Conservation (phyloP, 2,329 filamentous ascomycete species). For the Botrytis elliptica region DNA sequence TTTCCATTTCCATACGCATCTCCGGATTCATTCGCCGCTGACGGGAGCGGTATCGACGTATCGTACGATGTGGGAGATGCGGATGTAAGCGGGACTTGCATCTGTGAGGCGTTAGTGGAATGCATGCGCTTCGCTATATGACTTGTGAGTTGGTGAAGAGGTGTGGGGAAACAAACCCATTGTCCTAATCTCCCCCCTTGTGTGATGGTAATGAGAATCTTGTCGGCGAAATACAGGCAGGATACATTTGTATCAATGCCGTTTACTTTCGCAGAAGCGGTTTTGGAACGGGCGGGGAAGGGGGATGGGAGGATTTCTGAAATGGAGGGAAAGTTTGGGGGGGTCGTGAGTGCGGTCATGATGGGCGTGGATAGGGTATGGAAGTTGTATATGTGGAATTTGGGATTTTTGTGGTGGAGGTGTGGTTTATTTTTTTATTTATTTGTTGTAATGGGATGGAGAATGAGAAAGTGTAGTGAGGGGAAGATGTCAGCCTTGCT, state of each 20-base stretch:
- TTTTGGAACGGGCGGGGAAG: slow-evolving; percentile 36
- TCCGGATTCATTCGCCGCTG: slow-evolving; percentile 22
- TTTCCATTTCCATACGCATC: slow-evolving; percentile 34
- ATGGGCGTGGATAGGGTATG: background rate
- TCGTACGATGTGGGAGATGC: slow-evolving; percentile 60
- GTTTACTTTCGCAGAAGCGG: slow-evolving; percentile 61
- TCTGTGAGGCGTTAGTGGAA: slow-evolving; percentile 44
- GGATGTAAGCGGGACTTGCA: slow-evolving; percentile 76
- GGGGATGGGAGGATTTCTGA: slow-evolving; percentile 26
- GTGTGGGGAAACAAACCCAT: slow-evolving; percentile 62
- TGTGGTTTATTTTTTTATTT: background rate
- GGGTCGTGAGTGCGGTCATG: background rate
- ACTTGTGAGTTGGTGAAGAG: background rate
- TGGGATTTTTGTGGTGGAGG: background rate
- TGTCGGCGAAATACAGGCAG: slow-evolving; percentile 77
- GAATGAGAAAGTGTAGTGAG: background rate
- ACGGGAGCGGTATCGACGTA: slow-evolving; percentile 43
- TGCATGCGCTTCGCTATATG: too few relatives aligned
- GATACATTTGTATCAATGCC: slow-evolving; percentile 70
- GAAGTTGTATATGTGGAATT: background rate
- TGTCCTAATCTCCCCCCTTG: slow-evolving; percentile 84
- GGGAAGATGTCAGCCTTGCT: slow-evolving; percentile 8
- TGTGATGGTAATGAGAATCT: slow-evolving; percentile 83
- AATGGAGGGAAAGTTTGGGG: background rate
- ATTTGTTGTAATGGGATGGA: background rate